Conservation (phyloP, 495 filamentous ascomycete species). For the Bacidia rubella region DNA sequence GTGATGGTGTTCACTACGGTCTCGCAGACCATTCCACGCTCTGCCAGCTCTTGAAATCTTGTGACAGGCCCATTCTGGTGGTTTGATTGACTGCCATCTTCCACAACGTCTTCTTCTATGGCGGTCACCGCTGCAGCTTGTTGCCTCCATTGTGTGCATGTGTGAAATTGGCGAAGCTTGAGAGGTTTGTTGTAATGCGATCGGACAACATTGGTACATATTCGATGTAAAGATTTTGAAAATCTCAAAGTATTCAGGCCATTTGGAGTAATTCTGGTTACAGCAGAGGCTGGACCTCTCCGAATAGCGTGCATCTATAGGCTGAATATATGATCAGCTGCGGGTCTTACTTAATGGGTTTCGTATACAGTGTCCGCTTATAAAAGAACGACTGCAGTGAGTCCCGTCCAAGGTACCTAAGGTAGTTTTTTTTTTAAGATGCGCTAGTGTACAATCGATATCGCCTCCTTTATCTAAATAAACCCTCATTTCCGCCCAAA, state of each 20-base stretch:
- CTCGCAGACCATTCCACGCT: conserved; percentile 46
- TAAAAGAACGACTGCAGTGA: too few relatives aligned
- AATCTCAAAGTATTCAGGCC: not conserved
- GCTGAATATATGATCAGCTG: too few relatives aligned
- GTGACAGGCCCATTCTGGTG: conserved; percentile 31
- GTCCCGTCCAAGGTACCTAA: too few relatives aligned
- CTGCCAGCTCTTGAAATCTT: conserved; percentile 54
- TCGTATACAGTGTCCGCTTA: too few relatives aligned
- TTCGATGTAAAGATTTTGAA: not conserved
- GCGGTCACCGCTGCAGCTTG: conserved; percentile 20
- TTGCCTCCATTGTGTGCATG: conserved; percentile 7
- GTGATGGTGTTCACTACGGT: conserved; percentile 57
- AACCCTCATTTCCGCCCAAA: too few relatives aligned
- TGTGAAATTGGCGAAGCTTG: not conserved
- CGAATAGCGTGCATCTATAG: not conserved
- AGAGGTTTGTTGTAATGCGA: not conserved
- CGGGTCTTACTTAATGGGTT: too few relatives aligned
- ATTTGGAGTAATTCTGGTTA: not conserved
- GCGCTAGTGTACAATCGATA: too few relatives aligned
- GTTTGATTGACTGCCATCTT: conserved; percentile 14
- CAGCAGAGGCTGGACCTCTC: not conserved
- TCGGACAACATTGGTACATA: not conserved
- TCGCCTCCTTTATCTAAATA: too few relatives aligned
- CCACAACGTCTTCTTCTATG: conserved; percentile 13
- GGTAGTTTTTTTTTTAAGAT: too few relatives aligned